Conservation (phyloP, 768 basidiomycete genomes). For the Kwoniella dendrophila region DNA sequence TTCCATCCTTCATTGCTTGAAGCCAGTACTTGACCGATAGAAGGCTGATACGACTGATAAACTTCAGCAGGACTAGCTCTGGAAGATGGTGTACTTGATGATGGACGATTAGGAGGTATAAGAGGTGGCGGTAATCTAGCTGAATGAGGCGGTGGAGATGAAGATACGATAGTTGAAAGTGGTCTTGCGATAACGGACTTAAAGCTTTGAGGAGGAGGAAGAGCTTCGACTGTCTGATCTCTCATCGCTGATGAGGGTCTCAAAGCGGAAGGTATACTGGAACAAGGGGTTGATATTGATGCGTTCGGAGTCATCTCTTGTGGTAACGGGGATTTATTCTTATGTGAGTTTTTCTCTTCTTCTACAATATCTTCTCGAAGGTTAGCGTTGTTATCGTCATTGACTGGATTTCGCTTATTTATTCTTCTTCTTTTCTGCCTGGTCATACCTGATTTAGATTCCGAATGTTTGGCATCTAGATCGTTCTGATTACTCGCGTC, state of each 20-base stretch:
- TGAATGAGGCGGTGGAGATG: background rate
- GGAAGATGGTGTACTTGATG: background rate
- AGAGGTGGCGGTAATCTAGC: background rate
- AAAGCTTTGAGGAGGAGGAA: background rate
- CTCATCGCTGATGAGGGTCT: background rate
- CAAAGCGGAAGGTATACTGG: background rate
- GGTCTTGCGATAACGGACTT: background rate
- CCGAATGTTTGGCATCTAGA: conserved; percentile 9
- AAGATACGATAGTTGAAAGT: background rate
- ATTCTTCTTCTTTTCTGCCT: background rate
- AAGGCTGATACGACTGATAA: background rate
- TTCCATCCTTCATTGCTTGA: background rate
- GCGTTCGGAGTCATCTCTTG: background rate
- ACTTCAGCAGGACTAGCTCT: background rate
- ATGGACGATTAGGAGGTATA: conserved; percentile 1
- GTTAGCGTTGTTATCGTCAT: too few relatives aligned
- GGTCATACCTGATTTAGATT: background rate
- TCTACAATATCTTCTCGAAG: conserved; percentile 7
- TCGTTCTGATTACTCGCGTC: background rate
- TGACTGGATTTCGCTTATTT: too few relatives aligned
- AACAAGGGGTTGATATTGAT: background rate
- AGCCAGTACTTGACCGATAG: background rate
- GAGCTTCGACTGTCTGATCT: background rate
- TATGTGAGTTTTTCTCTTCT: background rate
- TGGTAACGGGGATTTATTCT: background rate